phyloP scores from a whole-genome alignment of 1,284 basidiomycete genomes.

The Flammula alnicola region DNA sequence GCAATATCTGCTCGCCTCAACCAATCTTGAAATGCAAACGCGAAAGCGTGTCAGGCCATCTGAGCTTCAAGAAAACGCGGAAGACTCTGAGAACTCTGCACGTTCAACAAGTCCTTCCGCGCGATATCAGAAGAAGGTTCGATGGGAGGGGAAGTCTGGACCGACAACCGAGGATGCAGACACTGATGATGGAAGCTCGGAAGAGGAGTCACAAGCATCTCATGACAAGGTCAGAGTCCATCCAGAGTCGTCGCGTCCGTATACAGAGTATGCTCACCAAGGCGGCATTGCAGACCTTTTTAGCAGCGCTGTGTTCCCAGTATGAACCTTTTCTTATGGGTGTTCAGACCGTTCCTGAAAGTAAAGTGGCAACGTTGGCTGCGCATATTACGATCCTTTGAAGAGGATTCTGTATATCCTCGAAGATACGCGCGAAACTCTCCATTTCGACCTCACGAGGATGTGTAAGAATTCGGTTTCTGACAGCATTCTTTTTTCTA shows the following conservation, averaged over 20 bases:
- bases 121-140: slow-evolving; percentile 30
- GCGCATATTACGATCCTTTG: slow-evolving; percentile 80
- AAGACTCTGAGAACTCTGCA: slow-evolving; percentile 5
- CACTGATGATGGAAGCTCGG: slow-evolving; percentile 15
- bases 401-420: slow-evolving; percentile 72
- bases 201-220: slow-evolving; percentile 12
- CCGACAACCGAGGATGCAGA: slow-evolving; percentile 6
- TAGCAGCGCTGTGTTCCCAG: slow-evolving; percentile 31
- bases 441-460: slow-evolving; percentile 74
- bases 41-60: no score
- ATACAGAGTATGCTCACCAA: background rate
- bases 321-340: slow-evolving; percentile 13
- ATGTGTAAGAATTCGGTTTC: slow-evolving; percentile 51
- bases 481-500: slow-evolving; percentile 7
- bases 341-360: background rate
- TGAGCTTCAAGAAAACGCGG: no score
- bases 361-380: slow-evolving; percentile 67
- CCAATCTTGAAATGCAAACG: no score
- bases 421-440: slow-evolving; percentile 83
- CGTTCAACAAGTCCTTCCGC: slow-evolving; percentile 7
- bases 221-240: slow-evolving; percentile 17
- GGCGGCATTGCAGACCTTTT: slow-evolving; percentile 27
- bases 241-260: background rate
- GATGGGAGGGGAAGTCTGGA: slow-evolving; percentile 25
- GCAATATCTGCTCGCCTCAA: no score